These are phyloP conservation scores for Lachnellula occidentalis DNA, from an alignment of 2,329 filamentous ascomycete genomes.

Conservation along the genomic window DNA sequence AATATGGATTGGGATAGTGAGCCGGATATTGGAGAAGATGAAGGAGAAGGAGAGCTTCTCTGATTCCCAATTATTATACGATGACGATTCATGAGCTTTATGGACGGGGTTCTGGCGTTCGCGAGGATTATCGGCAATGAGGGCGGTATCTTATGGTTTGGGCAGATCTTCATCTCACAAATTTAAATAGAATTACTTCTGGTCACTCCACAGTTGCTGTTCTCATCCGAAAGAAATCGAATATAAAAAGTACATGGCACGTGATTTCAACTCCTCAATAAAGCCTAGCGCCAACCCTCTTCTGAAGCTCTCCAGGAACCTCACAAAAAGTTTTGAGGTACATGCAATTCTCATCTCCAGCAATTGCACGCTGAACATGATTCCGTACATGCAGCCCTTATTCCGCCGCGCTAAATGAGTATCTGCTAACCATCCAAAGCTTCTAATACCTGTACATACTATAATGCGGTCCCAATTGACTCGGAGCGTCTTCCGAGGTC, in stretches of 20 bases:
- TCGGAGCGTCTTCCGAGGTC: conserved; percentile 52
- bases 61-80: conserved; percentile 10
- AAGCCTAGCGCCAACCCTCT: background rate
- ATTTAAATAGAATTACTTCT: background rate
- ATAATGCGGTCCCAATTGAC: conserved; percentile 55
- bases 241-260: no score
- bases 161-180: background rate
- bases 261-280: background rate
- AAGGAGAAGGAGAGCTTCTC: conserved; percentile 33
- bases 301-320: background rate
- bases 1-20: conserved; percentile 59
- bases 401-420: conserved; percentile 5
- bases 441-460: conserved; percentile 13
- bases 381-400: conserved; percentile 7
- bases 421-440: background rate
- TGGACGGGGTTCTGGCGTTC: background rate
- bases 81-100: conserved; percentile 4
- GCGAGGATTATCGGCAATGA: background rate
- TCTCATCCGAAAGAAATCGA: no score
- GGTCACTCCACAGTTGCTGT: no score
- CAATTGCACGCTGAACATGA: conserved; percentile 17
- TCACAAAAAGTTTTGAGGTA: conserved; percentile 9
- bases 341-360: conserved; percentile 6
- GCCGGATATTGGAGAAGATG: conserved; percentile 49
- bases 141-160: background rate